phyloP scores from a whole-genome alignment of 139 green algal species.

The Nannochloris sp. region DNA sequence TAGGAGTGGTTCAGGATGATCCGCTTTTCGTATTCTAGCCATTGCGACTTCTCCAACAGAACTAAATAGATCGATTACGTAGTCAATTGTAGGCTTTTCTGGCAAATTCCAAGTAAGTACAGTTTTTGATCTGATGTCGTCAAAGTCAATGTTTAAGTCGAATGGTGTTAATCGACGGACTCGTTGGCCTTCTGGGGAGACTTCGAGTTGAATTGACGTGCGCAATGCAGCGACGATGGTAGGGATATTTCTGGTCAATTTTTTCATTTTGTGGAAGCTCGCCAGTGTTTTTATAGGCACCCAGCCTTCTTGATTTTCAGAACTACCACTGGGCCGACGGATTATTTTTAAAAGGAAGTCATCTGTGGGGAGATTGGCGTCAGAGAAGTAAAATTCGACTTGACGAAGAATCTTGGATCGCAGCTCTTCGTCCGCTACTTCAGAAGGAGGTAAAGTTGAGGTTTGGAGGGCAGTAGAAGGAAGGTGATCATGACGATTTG shows the following conservation, averaged over 20 bases:
- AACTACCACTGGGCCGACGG: too few species aligned
- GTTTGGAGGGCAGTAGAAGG: too few species aligned
- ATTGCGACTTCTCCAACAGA: not conserved
- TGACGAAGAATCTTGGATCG: constrained; percentile 22
- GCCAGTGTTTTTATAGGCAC: constrained; percentile 53
- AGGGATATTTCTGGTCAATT: constrained; percentile 27
- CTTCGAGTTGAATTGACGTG: constrained; percentile 10
- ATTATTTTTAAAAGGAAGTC: constrained; percentile 63
- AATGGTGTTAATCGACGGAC: constrained; percentile 22
- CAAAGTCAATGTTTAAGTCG: constrained; percentile 43
- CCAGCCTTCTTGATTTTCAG: constrained; percentile 6
- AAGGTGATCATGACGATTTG: too few species aligned
- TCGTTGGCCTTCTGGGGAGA: constrained; percentile 26
- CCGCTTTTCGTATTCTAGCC: not conserved
- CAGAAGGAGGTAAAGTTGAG: too few species aligned
- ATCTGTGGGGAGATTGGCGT: constrained; percentile 68
- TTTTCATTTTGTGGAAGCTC: constrained; percentile 49
- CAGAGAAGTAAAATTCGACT: constrained; percentile 73
- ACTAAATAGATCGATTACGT: not conserved
- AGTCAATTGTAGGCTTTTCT: constrained; percentile 39
- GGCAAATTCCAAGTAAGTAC: constrained; percentile 53
- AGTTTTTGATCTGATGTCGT: constrained; percentile 36
- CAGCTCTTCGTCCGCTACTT: not conserved
- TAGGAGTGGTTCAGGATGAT: constrained; percentile 4
- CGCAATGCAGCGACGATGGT: constrained; percentile 35